A percentile compares a stretch with the other conserved stretches of the same genome.
These are phyloP conservation scores for Trapa incisa DNA, from an alignment of 345 rosid genomes.

Conservation along the genomic window DNA sequence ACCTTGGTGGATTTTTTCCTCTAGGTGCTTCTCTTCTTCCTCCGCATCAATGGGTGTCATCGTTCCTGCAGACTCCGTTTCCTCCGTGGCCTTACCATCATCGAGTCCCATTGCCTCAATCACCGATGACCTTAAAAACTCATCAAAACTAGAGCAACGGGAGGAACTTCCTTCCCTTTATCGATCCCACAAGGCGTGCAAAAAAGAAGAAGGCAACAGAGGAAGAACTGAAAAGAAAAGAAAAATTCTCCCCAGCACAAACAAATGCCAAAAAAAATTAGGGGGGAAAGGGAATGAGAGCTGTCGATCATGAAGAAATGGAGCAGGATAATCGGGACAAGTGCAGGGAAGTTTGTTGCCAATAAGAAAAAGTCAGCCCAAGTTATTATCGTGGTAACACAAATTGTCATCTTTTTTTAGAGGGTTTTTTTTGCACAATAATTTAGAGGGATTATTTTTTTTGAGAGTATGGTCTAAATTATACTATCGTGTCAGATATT, in stretches of 20 bases:
- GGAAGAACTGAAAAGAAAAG: too few species aligned
- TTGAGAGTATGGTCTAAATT: too few species aligned
- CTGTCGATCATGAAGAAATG: not conserved
- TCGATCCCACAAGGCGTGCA: not conserved
- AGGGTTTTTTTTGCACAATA: too few species aligned
- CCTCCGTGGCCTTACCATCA: conserved; percentile 1
- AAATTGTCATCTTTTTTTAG: too few species aligned
- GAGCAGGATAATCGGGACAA: not conserved
- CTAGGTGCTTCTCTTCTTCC: conserved; percentile 14
- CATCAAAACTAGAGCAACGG: conserved; percentile 11
- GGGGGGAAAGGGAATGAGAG: not conserved
- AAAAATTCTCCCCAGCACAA: not conserved
- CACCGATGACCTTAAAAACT: conserved; percentile 31
- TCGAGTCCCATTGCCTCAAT: conserved; percentile 35
- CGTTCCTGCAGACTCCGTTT: conserved; percentile 12
- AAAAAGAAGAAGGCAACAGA: not conserved
- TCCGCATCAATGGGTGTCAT: conserved; percentile 13
- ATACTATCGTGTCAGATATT: too few species aligned
- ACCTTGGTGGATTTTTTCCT: conserved; percentile 14
- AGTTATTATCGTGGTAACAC: too few species aligned
- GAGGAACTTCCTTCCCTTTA: not conserved
- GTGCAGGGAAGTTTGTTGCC: not conserved
- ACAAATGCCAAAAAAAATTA: not conserved
- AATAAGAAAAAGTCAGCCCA: conserved; percentile 8
- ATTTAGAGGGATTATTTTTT: too few species aligned